Evolutionary conservation across 2,329 filamentous ascomycete species (phyloP).

Genomic region (Alternaria sp.): DNA sequence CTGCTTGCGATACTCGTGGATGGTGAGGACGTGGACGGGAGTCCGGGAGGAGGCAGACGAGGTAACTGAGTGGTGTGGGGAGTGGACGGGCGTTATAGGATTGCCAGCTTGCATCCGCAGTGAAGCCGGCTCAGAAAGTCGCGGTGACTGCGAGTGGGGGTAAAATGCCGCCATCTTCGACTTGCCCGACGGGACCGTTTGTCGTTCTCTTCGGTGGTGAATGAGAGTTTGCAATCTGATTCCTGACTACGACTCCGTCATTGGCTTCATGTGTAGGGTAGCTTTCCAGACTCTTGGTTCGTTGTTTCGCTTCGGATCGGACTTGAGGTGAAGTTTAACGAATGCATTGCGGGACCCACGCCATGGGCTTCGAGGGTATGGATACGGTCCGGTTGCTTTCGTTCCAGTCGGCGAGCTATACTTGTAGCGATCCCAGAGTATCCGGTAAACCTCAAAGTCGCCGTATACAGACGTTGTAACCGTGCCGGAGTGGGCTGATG

Average conservation of each 20-base stretch:
- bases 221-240: not conserved
- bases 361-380: conserved; percentile 6
- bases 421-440: not conserved
- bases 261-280: conserved; percentile 1
- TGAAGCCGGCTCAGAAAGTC: conserved; percentile 21
- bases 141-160: conserved; percentile 33
- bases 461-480: not conserved
- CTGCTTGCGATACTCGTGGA: conserved; percentile 50
- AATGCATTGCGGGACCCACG: conserved; percentile 20
- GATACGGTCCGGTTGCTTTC: not conserved
- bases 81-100: conserved; percentile 45
- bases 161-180: conserved; percentile 27
- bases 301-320: conserved; percentile 9
- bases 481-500: not conserved
- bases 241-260: not conserved
- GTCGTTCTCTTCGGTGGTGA: not conserved
- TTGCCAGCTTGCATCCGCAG: conserved; percentile 20
- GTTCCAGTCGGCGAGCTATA: not conserved
- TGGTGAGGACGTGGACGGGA: conserved; percentile 43
- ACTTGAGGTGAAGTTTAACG: conserved; percentile 15
- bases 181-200: conserved; percentile 2
- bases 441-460: not conserved
- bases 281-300: conserved; percentile 9
- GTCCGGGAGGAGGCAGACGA: conserved; percentile 42
- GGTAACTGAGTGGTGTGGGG: conserved; percentile 44